Conservation (phyloP, 129 eudicot species). For the Pittosporum tobira region DNA sequence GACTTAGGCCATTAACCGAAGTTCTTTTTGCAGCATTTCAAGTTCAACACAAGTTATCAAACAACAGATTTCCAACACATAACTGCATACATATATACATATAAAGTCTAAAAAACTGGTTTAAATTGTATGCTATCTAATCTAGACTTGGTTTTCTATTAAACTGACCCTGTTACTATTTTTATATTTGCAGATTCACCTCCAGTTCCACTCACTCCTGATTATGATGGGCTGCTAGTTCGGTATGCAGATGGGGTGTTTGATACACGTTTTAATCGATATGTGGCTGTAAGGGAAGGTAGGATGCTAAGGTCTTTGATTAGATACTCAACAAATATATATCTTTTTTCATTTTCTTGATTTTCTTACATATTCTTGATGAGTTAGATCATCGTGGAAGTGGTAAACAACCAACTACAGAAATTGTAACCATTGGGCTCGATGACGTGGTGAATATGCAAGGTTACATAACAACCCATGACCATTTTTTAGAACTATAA, state of each 20-base stretch:
- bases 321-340: neutral
- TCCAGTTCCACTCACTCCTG: slow-evolving; percentile 38
- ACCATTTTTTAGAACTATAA: neutral
- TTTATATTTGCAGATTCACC: slow-evolving; percentile 19
- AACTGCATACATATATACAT: too few species aligned
- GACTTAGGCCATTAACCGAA: too few species aligned
- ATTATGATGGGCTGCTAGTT: slow-evolving; percentile 33
- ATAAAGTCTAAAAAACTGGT: too few species aligned
- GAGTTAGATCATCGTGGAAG: slow-evolving; percentile 30
- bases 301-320: neutral
- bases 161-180: neutral
- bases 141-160: neutral
- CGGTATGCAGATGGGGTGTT: slow-evolving; percentile 43
- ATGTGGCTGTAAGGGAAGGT: slow-evolving; percentile 37
- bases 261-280: slow-evolving; percentile 26
- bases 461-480: slow-evolving; percentile 12
- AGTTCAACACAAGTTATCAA: too few species aligned
- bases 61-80: too few species aligned
- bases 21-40: too few species aligned
- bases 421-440: slow-evolving; percentile 29
- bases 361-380: slow-evolving; percentile 4
- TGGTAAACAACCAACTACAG: slow-evolving; percentile 24
- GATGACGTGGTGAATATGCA: slow-evolving; percentile 19
- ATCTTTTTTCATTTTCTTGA: neutral
- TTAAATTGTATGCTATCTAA: neutral